Percentiles rank a stretch among this genome's conserved stretches.
phyloP scores from a whole-genome alignment of 345 rosid species.

The Trapa incisa region DNA sequence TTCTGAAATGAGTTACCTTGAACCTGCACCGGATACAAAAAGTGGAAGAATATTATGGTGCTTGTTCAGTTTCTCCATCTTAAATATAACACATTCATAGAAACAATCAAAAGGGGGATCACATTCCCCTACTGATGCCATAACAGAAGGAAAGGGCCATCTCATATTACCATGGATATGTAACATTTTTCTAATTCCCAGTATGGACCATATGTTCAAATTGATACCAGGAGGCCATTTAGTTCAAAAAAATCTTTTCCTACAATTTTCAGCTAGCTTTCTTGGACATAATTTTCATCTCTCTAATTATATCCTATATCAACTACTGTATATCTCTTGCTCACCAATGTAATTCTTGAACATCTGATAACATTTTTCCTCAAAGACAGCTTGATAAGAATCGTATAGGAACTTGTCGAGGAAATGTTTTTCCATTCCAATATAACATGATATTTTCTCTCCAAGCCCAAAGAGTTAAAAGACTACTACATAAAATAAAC shows the following conservation, averaged over 20 bases:
- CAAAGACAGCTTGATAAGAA: not conserved
- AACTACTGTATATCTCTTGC: not conserved
- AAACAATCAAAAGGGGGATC: not conserved
- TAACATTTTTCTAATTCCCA: too few relatives aligned
- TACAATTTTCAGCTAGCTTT: not conserved
- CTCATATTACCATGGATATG: too few relatives aligned
- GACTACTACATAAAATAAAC: not conserved
- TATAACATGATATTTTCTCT: not conserved
- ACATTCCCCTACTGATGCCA: not conserved
- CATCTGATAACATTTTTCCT: too few relatives aligned
- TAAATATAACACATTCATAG: not conserved
- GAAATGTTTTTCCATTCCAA: not conserved
- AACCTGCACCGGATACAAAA: constrained; percentile 28
- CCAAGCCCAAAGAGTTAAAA: not conserved
- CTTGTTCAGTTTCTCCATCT: not conserved
- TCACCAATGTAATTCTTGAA: not conserved
- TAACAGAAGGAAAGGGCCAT: not conserved
- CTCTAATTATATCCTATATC: not conserved
- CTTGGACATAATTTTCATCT: not conserved
- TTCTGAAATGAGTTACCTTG: constrained; percentile 96
- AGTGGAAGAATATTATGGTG: not conserved
- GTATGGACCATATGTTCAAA: too few relatives aligned
- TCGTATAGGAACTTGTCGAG: not conserved
- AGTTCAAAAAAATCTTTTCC: too few relatives aligned
- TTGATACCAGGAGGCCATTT: too few relatives aligned